Base-by-base conservation (phyloP, 163 green algal genomes). In the Smithsoniella earleae region DNA sequence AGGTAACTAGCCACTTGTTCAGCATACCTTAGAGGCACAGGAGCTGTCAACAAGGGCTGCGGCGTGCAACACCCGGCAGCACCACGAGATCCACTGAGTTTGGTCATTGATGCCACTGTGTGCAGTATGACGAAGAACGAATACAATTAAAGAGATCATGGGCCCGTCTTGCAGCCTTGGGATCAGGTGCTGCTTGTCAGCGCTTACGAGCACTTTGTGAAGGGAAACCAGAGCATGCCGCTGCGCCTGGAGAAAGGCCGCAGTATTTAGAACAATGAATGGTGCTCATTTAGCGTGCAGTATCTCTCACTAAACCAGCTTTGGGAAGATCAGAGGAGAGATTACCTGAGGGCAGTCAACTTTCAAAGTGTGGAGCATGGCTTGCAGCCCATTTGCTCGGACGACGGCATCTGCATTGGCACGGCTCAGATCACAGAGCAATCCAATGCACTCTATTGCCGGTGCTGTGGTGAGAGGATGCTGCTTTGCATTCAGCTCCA, bases 321-420 rank as follows among this genome's bases (percentile, higher is more conserved):
- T n/a, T 22, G 40, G 40, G 40, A 10, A 49, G 40, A 69, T 5
- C 3, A 34, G n/a, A 38, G n/a, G 6, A 31, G 0, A 0, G 58
- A 6, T 30, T 33, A 69, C 58, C 58, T 69, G 58, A 22, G 58
- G 58, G 58, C 58, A 69, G 58, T 69, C 58, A 34, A 45, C 58
- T 36, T 69, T 33, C 58, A 69, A 40, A n/a, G 58, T 69, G n/a
- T 18, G 43, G 25, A 69, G 58, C 58, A 69, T 69, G 27, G 58
- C 34, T n/a, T 69, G 58, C 0, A 69, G 58, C 5, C 58, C 58
- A 34, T 69, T 69, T 0, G 58, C 58, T 1, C 58, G 58, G 1
- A 69, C 58, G 58, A 69, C 58, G 18, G 58, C 58, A 34, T 69
- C 58, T 1, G 58, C 58, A 31, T 69, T 69, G n/a, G 38, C 58